A percentile compares a stretch with the other conserved stretches of the same genome.
Conservation (phyloP, 768 basidiomycete genomes). For the Mycena latifolia region DNA sequence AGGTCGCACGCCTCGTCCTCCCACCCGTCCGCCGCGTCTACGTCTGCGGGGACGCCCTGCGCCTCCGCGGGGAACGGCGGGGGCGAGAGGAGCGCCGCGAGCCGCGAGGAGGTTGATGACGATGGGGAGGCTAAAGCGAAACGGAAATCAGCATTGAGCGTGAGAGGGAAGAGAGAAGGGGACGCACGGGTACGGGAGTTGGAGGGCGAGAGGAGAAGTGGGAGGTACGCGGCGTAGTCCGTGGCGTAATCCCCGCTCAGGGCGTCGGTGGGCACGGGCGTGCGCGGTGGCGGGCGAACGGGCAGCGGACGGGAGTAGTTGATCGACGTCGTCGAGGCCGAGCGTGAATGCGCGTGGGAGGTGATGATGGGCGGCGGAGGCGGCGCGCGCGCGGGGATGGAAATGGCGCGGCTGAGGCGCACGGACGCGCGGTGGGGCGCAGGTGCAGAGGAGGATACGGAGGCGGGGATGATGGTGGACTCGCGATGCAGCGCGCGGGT, state of each 20-base stretch:
- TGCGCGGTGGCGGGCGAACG: slow-evolving; percentile 27
- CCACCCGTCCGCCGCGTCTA: slow-evolving; percentile 16
- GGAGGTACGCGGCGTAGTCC: slow-evolving; percentile 7
- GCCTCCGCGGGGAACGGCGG: slow-evolving; percentile 14
- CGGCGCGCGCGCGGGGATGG: slow-evolving; percentile 27
- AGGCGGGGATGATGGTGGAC: not conserved
- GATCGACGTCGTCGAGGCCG: not conserved
- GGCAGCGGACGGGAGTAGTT: slow-evolving; percentile 14
- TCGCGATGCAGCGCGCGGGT: not conserved
- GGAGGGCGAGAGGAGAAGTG: slow-evolving; percentile 1
- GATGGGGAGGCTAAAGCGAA: not conserved
- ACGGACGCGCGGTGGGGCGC: not conserved
- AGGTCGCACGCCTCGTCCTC: slow-evolving; percentile 7
- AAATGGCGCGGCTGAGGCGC: slow-evolving; percentile 19
- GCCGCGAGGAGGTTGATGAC: not conserved
- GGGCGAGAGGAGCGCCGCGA: slow-evolving; percentile 30
- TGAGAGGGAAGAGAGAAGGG: slow-evolving; percentile 13
- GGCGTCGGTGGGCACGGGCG: slow-evolving; percentile 28
- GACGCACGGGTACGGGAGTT: not conserved
- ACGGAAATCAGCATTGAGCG: not conserved
- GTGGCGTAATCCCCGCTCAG: slow-evolving; percentile 14
- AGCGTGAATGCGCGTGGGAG: not conserved
- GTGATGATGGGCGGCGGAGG: slow-evolving; percentile 29
- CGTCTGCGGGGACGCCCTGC: slow-evolving; percentile 19
- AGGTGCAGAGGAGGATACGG: not conserved